These are phyloP conservation scores for Aspergillus sp. DNA, from an alignment of 2,329 filamentous ascomycete genomes.

Conservation along the genomic window DNA sequence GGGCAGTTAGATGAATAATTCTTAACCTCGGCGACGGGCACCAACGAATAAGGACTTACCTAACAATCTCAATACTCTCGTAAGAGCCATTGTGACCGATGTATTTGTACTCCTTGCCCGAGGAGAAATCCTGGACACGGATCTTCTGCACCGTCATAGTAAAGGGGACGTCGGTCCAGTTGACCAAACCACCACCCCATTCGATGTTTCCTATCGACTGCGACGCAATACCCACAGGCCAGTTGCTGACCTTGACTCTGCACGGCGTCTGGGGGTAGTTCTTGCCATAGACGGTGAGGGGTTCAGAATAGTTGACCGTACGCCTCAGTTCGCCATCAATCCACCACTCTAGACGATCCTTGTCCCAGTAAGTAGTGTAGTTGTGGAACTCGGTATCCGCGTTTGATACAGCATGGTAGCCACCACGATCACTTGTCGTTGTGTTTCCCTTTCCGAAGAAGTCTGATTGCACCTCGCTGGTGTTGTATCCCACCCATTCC, in stretches of 20 bases:
- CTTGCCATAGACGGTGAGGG: neutral
- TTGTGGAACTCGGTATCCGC: slow-evolving; percentile 7
- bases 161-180: neutral
- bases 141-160: neutral
- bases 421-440: neutral
- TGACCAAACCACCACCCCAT: slow-evolving; percentile 5
- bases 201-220: slow-evolving; percentile 1
- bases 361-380: slow-evolving; percentile 4
- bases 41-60: neutral
- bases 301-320: slow-evolving; percentile 5
- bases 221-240: neutral
- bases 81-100: neutral
- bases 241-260: neutral
- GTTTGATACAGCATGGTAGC: neutral
- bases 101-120: neutral
- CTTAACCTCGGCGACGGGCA: neutral
- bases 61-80: neutral
- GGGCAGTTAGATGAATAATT: no score
- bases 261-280: neutral
- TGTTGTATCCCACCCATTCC: neutral
- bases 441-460: neutral
- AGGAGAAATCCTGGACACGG: neutral
- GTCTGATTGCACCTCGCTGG: neutral
- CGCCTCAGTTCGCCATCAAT: neutral
- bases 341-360: slow-evolving; percentile 9